Evolutionary conservation across 1,139 yeast genomes (phyloP), one percentile per base, ranked within the genome.

Genomic region (Debaryomyces coudertii): DNA sequence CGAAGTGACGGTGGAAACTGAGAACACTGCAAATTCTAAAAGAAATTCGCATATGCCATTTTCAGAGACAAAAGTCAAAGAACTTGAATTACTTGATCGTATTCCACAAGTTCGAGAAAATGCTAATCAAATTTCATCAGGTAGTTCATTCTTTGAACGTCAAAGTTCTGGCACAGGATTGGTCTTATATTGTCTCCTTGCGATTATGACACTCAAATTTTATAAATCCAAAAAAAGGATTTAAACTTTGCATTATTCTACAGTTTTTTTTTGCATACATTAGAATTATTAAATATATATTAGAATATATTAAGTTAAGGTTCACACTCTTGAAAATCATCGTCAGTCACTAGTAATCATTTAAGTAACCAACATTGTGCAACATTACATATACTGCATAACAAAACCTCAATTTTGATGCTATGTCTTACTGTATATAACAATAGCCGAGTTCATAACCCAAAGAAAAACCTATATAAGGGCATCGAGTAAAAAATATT

Each of bases 1-100:
- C 4, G 69, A 76, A 43, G 70, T 83, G 22, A 56, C 67, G 6
- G 68, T 73, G 2, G 55, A 63, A 27, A 44, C 48, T 5, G 48
- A 41, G 2, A 14, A 25, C 11, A 11, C 35, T 27, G 28, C 41
- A 16, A 38, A 38, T n/a, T 38, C 41, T 11, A 38, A 28, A 18
- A 38, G 41, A 38, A 15, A 35, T 7, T 4, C 18, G n/a, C 9
- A 35, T n/a, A 14, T 9, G 28, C 15, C 16, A 14, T 35, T 35
- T 7, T 23, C 38, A 12, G 29, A 35, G n/a, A 35, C 18, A 14
- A 22, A 35, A 9, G 7, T 35, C 7, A n/a, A 24, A 22, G 25
- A 35, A 6, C 11, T 22, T 22, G 38, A 36, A 36, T n/a, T 36
- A 6, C 39, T 36, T 22, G 29, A 7, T 3, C 12, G 5, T 36